These are phyloP conservation scores for Austropuccinia psidii DNA, from an alignment of 1,284 basidiomycete species.

Conservation along the genomic window DNA sequence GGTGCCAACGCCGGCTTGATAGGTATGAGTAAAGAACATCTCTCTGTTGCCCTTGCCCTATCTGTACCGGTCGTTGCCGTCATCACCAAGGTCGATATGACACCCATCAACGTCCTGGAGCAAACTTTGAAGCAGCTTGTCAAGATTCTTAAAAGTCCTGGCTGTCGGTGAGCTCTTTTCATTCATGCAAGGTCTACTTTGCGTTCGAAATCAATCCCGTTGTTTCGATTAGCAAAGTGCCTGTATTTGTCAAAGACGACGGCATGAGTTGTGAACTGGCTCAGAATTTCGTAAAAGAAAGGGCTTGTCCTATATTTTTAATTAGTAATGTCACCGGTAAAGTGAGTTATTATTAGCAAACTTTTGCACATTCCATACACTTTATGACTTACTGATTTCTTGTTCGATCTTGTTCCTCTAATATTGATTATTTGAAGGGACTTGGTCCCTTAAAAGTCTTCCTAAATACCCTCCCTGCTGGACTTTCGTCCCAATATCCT, in stretches of 20 bases:
- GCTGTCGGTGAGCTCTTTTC: constrained; percentile 61
- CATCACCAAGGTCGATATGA: constrained; percentile 78
- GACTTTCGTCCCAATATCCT: constrained; percentile 53
- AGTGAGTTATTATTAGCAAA: constrained; percentile 53
- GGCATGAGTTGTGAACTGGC: constrained; percentile 72
- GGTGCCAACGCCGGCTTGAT: constrained; percentile 90
- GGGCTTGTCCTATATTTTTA: constrained; percentile 61
- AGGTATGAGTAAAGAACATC: constrained; percentile 90
- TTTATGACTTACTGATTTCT: background rate
- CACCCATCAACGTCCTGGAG: constrained; percentile 76
- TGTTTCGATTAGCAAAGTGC: constrained; percentile 42
- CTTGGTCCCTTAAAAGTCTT: constrained; percentile 45
- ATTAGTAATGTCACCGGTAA: constrained; percentile 91
- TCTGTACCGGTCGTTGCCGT: constrained; percentile 71
- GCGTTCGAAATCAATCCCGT: background rate
- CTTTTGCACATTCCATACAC: background rate
- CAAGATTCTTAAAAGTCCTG: constrained; percentile 87
- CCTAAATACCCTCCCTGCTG: constrained; percentile 47
- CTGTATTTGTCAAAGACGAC: constrained; percentile 49
- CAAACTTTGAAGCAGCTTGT: constrained; percentile 86
- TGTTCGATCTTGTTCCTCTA: background rate
- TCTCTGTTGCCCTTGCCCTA: constrained; percentile 86
- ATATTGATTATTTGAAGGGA: constrained; percentile 36
- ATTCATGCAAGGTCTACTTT: constrained; percentile 21
- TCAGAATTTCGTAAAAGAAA: constrained; percentile 61